phyloP scores from a whole-genome alignment of 202 grass and related monocot species.

The Tripidium arundinaceum region DNA sequence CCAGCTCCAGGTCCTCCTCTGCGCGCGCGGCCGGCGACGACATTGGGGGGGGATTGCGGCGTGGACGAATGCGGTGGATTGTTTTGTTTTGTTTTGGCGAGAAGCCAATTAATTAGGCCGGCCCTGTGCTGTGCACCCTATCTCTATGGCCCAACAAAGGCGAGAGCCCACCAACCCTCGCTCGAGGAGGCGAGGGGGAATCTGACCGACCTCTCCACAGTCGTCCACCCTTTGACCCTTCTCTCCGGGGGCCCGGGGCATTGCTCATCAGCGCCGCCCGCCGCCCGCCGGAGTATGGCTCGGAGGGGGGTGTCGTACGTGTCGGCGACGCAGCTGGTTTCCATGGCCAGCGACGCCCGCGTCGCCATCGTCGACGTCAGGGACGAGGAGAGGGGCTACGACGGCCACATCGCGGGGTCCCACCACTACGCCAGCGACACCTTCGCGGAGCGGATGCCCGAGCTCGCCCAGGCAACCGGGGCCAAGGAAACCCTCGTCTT shows the following conservation, averaged over 20 bases:
- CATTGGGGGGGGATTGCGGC: background rate
- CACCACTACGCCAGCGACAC: slow-evolving; percentile 73
- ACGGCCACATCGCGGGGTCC: slow-evolving; percentile 85
- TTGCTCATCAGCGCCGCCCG: too few relatives aligned
- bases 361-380: slow-evolving; percentile 84
- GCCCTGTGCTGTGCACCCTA: too few relatives aligned
- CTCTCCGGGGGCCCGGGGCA: too few relatives aligned
- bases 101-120: too few relatives aligned
- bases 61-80: background rate
- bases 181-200: too few relatives aligned
- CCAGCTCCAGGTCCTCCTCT: background rate
- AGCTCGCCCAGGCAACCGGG: slow-evolving; percentile 51
- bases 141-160: too few relatives aligned
- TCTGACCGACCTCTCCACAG: too few relatives aligned
- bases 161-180: too few relatives aligned
- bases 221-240: too few relatives aligned
- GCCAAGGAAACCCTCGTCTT: slow-evolving; percentile 87
- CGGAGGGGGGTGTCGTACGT: slow-evolving; percentile 52
- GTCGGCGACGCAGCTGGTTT: slow-evolving; percentile 51
- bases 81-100: too few relatives aligned
- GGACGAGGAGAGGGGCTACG: slow-evolving; percentile 90
- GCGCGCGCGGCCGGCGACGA: background rate
- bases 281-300: slow-evolving; percentile 39
- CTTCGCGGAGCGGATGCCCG: slow-evolving; percentile 66
- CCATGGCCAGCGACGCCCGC: slow-evolving; percentile 39